Base-by-base conservation (phyloP, 169 alveolate genomes). In the Plasmodium vinckei region DNA sequence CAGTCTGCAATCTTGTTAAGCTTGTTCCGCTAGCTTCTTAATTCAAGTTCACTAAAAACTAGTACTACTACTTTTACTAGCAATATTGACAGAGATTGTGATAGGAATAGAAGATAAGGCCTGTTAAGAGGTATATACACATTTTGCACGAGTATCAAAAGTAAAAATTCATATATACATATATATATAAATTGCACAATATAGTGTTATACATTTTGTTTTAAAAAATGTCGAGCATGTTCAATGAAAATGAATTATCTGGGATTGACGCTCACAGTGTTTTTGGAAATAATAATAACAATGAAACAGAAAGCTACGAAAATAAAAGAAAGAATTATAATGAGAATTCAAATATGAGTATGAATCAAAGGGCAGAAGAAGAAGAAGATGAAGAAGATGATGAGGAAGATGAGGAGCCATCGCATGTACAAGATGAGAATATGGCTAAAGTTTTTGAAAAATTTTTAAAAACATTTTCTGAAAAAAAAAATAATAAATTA, bases 401-500 rank as follows among this genome's bases (percentile, higher is more conserved):
- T 4, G 88, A 77, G 9, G 88, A 77, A 49, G 88, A 77, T 33
- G 96, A 93, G 39, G 96, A 93, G 46, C 93, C 96, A 27, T 87
- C 95, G 1, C 84, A 92, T 77, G 93, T 93, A 27, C 96, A 93
- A 88, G 96, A 93, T 89, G 91, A 92, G 19, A 93, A 93, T 69
- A 93, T 93, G 70, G 91, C 96, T n/a, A 73, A 92, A 23, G 94
- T 93, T 44, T 93, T 93, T 65, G 96, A 93, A 42, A 75, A 82
- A 49, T 93, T 93, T 87, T 65, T 93, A 79, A 87, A 92, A 39
- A 71, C 95, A 0, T 93, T 75, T 71, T 63, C 88, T 9, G 88
- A 77, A 64, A 77, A 44, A 77, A 77, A 77, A 51, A 53, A 57
- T 79, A 90, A 87, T 57, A 92, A 87, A 64, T 87, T 27, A 19